phyloP scores from a whole-genome alignment of 2,329 filamentous ascomycete genomes.

The Colletotrichum aenigma region DNA sequence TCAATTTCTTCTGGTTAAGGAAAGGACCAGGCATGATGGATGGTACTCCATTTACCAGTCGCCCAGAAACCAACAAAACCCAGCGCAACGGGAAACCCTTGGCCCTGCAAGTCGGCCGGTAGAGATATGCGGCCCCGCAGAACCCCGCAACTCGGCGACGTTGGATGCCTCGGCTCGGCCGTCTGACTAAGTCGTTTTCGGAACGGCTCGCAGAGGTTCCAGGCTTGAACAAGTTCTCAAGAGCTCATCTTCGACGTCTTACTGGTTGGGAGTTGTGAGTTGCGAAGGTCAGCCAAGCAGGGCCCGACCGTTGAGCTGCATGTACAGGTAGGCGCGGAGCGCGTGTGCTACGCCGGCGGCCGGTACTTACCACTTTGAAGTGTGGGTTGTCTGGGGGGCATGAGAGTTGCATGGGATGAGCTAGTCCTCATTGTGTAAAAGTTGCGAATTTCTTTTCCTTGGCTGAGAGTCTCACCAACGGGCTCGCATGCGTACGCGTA shows the following conservation, averaged over 20 bases:
- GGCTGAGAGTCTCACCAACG: not conserved
- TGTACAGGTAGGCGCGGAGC: not conserved
- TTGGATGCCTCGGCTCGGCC: constrained; percentile 8
- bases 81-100: not conserved
- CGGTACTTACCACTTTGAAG: not conserved
- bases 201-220: not conserved
- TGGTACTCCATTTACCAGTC: not conserved
- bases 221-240: not conserved
- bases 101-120: not conserved
- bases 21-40: not conserved
- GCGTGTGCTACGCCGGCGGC: not conserved
- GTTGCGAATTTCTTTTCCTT: not conserved
- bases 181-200: not conserved
- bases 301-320: not conserved
- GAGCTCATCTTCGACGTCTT: not conserved
- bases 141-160: not conserved
- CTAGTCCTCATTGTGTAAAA: not conserved
- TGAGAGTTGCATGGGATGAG: not conserved
- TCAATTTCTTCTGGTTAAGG: not conserved
- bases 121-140: constrained; percentile 7
- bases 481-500: not conserved
- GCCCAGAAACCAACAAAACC: not conserved
- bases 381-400: not conserved
- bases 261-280: not conserved
- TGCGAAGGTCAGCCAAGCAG: not conserved